Percentiles rank a stretch among this genome's conserved stretches.
phyloP scores from a whole-genome alignment of 2,329 filamentous ascomycete species.

The Elsinoe perseae region DNA sequence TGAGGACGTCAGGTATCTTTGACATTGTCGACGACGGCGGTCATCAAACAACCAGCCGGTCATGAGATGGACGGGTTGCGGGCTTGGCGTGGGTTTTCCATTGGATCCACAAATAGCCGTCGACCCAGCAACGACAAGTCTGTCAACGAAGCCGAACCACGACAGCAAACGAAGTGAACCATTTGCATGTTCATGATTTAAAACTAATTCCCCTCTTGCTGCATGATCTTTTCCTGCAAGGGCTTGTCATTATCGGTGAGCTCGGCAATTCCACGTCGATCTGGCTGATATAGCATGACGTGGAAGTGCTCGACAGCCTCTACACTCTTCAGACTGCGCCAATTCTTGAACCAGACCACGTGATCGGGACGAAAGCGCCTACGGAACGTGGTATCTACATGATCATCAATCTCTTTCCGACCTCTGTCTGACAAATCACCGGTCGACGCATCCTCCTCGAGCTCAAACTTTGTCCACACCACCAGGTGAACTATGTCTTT shows the following conservation, averaged over 20 bases:
- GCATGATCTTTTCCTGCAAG: conserved; percentile 33
- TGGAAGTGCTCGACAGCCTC: conserved; percentile 89
- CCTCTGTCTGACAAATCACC: conserved; percentile 60
- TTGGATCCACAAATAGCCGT: conserved; percentile 1
- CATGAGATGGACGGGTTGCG: not conserved
- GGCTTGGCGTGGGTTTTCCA: conserved; percentile 1
- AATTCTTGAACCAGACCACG: conserved; percentile 89
- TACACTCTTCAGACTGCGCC: conserved; percentile 75
- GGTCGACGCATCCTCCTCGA: conserved; percentile 59
- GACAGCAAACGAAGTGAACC: not conserved
- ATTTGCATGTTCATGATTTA: not conserved
- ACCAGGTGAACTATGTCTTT: conserved; percentile 72
- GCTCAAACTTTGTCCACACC: conserved; percentile 83
- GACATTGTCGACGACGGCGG: not conserved
- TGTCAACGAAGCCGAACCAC: not conserved
- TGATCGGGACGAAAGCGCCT: conserved; percentile 42
- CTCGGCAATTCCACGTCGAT: conserved; percentile 57
- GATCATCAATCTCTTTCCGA: conserved; percentile 59
- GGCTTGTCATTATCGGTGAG: conserved; percentile 70
- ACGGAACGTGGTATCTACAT: conserved; percentile 60
- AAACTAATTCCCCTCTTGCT: not conserved
- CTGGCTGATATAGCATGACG: conserved; percentile 77
- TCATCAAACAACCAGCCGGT: not conserved
- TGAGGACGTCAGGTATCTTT: not conserved
- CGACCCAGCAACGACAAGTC: conserved; percentile 6